phyloP scores from a whole-genome alignment of 306 rosid genomes.

The Lathyrus oleraceus region DNA sequence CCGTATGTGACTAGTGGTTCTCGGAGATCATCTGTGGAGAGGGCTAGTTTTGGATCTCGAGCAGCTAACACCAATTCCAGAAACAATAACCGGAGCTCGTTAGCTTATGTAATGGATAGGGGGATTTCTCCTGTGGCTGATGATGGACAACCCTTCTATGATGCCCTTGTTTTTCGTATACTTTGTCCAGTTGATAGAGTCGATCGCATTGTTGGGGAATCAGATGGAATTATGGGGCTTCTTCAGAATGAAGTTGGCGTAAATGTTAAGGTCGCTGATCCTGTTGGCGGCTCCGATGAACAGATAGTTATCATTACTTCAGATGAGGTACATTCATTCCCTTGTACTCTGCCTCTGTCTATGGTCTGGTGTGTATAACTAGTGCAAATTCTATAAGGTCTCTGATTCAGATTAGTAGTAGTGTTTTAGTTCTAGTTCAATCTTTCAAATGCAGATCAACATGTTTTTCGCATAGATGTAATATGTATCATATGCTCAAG shows the following conservation, averaged over 20 bases:
- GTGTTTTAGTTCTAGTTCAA: slow-evolving; percentile 4
- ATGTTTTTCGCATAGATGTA: slow-evolving; percentile 11
- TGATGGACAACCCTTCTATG: slow-evolving; percentile 57
- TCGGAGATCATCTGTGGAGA: slow-evolving; percentile 72
- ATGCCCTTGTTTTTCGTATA: slow-evolving; percentile 83
- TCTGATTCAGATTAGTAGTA: slow-evolving; percentile 16
- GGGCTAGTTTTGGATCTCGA: slow-evolving; percentile 65
- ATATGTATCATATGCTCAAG: slow-evolving; percentile 2
- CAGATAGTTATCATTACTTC: slow-evolving; percentile 83
- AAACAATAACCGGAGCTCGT: slow-evolving; percentile 59
- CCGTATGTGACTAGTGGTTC: slow-evolving; percentile 60
- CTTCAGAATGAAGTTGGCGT: slow-evolving; percentile 91
- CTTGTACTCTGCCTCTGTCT: slow-evolving; percentile 18
- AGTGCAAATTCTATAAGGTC: slow-evolving; percentile 17
- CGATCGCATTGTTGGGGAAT: slow-evolving; percentile 75
- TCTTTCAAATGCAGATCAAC: slow-evolving; percentile 25
- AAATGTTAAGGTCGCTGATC: slow-evolving; percentile 70
- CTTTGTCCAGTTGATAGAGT: slow-evolving; percentile 87
- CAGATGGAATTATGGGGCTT: slow-evolving; percentile 78
- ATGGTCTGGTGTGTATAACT: background rate
- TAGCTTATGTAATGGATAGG: slow-evolving; percentile 56
- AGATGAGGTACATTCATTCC: slow-evolving; percentile 68
- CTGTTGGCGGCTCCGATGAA: slow-evolving; percentile 75
- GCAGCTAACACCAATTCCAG: slow-evolving; percentile 50
- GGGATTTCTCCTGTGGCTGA: slow-evolving; percentile 60